Evolutionary conservation across 1,284 basidiomycete species (phyloP), one percentile per base, ranked within the genome.

Genomic region (Pseudozyma thailandica): DNA sequence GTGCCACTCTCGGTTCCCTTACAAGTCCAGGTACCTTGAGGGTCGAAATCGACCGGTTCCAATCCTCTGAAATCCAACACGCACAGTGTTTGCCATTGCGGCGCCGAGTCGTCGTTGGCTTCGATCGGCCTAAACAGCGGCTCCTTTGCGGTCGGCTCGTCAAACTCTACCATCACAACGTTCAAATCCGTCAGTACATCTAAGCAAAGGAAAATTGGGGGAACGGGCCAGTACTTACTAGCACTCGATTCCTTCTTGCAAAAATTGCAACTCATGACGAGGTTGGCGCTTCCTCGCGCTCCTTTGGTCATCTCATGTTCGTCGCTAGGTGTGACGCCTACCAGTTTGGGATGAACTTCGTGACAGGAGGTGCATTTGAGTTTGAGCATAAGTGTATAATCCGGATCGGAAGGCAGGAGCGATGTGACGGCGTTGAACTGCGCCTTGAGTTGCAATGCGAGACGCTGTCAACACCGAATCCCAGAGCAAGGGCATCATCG

Each of bases 341-440:
- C 77, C 2, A 65, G 26, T 27, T 80, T 81, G 23, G 75, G 45
- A 38, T 82, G 81, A 20, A 50, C 53, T 50, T 82, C 81, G 37
- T 80, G 80, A 46, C 81, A 82, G 7, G 72, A 74, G 4, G 71
- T 78, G 62, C 81, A 82, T 62, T 81, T 79, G 26, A 75, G 56
- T 12, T 42, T 49, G 20, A 79, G 37, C 62, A 82, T 72, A 2
- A 82, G 51, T 6, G 66, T 68, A 45, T 74, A 59, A 28, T 81
- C 77, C n/a, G 71, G 73, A 37, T 74, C 72, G 6, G 60, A 33
- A 5, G 81, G 81, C 9, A 59, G 54, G 8, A 82, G 70, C 0
- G 41, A 42, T 5, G 66, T 78, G 15, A 82, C 81, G 45, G 72
- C 70, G 50, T 46, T 64, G 43, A 81, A 61, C 37, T 80, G 77